These are phyloP conservation scores for Candida neerlandica DNA, from an alignment of 1,139 yeast species.

Conservation along the genomic window DNA sequence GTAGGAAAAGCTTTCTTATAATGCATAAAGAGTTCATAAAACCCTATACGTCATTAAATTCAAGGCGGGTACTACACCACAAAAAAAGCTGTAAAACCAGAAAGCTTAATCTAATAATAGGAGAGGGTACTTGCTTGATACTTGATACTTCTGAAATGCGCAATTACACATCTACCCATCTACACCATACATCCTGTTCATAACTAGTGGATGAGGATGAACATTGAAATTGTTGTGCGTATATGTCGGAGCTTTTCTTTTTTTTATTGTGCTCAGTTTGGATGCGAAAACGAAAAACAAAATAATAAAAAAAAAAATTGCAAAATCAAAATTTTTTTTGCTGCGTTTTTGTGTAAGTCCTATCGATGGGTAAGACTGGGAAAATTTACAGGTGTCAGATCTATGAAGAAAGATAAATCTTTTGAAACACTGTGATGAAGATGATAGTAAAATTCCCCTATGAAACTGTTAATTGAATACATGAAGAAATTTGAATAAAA, in stretches of 20 bases:
- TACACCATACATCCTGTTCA: no score
- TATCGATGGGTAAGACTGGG: background rate
- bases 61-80: background rate
- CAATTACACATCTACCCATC: no score
- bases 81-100: background rate
- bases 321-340: background rate
- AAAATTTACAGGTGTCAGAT: background rate
- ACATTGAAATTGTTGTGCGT: background rate
- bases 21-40: background rate
- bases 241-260: background rate
- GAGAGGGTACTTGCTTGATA: background rate
- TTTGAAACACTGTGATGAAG: background rate
- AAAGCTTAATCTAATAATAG: background rate
- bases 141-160: no score
- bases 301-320: background rate
- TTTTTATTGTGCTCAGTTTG: background rate
- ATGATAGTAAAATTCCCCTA: background rate
- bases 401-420: background rate
- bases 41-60: background rate
- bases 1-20: background rate
- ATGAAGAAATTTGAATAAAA: background rate
- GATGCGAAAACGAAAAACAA: background rate
- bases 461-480: constrained; percentile 3
- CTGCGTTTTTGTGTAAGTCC: background rate
- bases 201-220: no score